These are phyloP conservation scores for Saccharomycopsis sp. DNA, from an alignment of 805 yeast species.

Conservation along the genomic window DNA sequence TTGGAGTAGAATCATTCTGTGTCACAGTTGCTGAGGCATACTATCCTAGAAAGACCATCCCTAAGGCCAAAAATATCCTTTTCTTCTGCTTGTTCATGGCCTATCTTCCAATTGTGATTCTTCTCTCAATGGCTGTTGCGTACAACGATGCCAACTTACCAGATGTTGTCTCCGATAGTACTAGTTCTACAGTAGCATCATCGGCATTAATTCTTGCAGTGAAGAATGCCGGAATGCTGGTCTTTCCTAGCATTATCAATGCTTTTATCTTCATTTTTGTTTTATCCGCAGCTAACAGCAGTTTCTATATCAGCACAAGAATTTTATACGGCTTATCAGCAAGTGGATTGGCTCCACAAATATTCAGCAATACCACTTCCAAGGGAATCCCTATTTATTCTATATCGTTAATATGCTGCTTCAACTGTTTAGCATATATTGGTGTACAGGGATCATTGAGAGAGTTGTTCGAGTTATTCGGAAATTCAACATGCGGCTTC, in stretches of 20 bases:
- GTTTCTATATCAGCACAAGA: slow-evolving; percentile 41
- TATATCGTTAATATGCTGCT: slow-evolving; percentile 32
- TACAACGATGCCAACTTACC: slow-evolving; percentile 35
- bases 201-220: slow-evolving; percentile 47
- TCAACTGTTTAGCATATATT: slow-evolving; percentile 39
- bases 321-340: slow-evolving; percentile 37
- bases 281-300: slow-evolving; percentile 35
- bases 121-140: slow-evolving; percentile 53
- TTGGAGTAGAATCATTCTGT: slow-evolving; percentile 46
- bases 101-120: slow-evolving; percentile 46
- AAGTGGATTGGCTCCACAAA: slow-evolving; percentile 39
- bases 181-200: slow-evolving; percentile 36
- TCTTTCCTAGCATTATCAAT: slow-evolving; percentile 41
- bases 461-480: slow-evolving; percentile 36
- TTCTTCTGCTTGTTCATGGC: slow-evolving; percentile 48
- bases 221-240: slow-evolving; percentile 42
- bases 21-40: slow-evolving; percentile 43
- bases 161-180: slow-evolving; percentile 33
- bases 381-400: slow-evolving; percentile 42
- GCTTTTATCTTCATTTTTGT: slow-evolving; percentile 45
- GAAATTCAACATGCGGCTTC: slow-evolving; percentile 39
- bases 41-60: slow-evolving; percentile 43
- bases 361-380: slow-evolving; percentile 35
- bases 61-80: slow-evolving; percentile 47
- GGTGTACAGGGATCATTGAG: slow-evolving; percentile 34